Conservation (phyloP, 169 alveolate species). For the Babesia ovata region DNA sequence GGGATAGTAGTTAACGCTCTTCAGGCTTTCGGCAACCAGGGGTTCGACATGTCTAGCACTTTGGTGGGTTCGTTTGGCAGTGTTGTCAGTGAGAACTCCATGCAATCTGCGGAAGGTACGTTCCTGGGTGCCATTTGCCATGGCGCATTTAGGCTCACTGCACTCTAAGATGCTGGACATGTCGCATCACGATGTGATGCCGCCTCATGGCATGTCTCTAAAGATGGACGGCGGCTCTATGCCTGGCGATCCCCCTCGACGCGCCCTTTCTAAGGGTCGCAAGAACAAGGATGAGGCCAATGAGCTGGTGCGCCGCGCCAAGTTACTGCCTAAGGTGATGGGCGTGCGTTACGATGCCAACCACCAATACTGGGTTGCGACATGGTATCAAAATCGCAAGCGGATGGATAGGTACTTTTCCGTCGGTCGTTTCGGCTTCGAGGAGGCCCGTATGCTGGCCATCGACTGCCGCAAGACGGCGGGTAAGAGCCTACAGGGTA, state of each 20-base stretch:
- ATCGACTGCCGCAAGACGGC: slow-evolving; percentile 75
- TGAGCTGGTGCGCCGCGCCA: slow-evolving; percentile 73
- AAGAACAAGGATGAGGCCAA: slow-evolving; percentile 70
- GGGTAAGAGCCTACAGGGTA: slow-evolving; percentile 69
- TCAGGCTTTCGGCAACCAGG: slow-evolving; percentile 32
- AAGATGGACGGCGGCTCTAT: slow-evolving; percentile 28
- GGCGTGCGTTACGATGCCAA: slow-evolving; percentile 81
- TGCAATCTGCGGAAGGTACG: slow-evolving; percentile 33
- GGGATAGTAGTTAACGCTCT: not conserved
- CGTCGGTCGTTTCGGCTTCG: slow-evolving; percentile 79
- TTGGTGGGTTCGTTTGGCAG: slow-evolving; percentile 55
- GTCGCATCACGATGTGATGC: slow-evolving; percentile 53
- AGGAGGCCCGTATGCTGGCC: slow-evolving; percentile 77
- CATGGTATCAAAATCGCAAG: slow-evolving; percentile 79
- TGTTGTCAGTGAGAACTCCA: slow-evolving; percentile 12
- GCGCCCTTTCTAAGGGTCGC: slow-evolving; percentile 60
- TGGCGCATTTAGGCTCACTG: slow-evolving; percentile 5
- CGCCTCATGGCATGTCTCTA: slow-evolving; percentile 32
- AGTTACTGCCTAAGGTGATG: slow-evolving; percentile 74
- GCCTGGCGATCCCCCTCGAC: slow-evolving; percentile 52
- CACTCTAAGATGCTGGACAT: slow-evolving; percentile 45
- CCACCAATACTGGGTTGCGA: slow-evolving; percentile 80
- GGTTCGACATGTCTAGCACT: slow-evolving; percentile 41
- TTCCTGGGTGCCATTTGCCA: not conserved
- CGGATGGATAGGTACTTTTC: slow-evolving; percentile 77